Base-by-base conservation (phyloP, 1,139 yeast species). In the Sugiyamaella xylanicola region DNA sequence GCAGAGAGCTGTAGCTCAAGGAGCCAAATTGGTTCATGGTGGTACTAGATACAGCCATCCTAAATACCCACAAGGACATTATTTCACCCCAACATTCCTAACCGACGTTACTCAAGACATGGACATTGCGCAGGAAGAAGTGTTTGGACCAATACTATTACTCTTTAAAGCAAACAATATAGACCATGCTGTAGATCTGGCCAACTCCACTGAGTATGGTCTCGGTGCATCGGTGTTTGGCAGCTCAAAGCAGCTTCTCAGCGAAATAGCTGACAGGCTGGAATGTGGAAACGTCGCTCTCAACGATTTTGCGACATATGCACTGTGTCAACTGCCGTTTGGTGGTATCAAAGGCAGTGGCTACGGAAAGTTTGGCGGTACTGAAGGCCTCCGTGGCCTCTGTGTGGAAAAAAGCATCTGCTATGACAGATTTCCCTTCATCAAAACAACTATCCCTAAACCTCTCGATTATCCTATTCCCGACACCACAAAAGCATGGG, bases 311-410 rank as follows among this genome's bases (percentile, higher is more conserved):
- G 99, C 98, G 4, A 92, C 98, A 0, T 93, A 83, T 68, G 92
- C 92, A 66, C 90, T 93, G 32, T 93, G 97, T 61, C 98, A 93
- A 73, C 78, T 92, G 63, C 99, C 99, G 40, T 93, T 93, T 74
- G 99, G 99, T 55, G 99, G 99, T 27, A 82, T 82, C 32, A 86
- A 86, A 64, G 93, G 92, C 51, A 87, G 96, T 7, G 99, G 99
- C 0, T 93, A 90, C 67, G 98, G 98, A 54, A 92, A 91, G 69
- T 93, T 93, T 74, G 97, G 97, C 27, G 98, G 99, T 40, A 95
- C 87, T 68, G 99, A 93, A 76, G 99, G 98, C 1, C 76, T 93
- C 39, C 81, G 90, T 44, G 98, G 97, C 0, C 76, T 93, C 46
- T 92, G 98, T 69, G 78, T 84, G 56, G 87, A 90, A 54, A 93